Base-by-base conservation (phyloP, 345 rosid species). In the Leavenworthia alabamica region DNA sequence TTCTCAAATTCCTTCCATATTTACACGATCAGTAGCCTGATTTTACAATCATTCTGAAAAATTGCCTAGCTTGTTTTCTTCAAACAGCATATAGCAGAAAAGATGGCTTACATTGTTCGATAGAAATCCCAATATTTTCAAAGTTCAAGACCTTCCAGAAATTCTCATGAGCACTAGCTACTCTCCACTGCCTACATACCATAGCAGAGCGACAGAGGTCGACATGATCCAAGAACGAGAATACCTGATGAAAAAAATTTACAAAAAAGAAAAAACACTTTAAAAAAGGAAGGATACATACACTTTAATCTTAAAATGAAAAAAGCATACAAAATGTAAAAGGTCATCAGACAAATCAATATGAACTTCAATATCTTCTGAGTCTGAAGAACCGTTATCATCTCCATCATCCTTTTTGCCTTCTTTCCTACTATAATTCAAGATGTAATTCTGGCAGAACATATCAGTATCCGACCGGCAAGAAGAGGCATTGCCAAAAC, bases 291-390 rank as follows among this genome's bases (percentile, higher is more conserved):
- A 40, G 41, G 46, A 58, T 2, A 22, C 31, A 8, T 49, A 7
- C 3, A 7, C 9, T n/a, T 2, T n/a, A n/a, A 26, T 48, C 23
- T 46, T n/a, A 24, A 24, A 29, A 8, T 9, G 29, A 20, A 35
- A 46, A 72, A 48, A n/a, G 13, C n/a, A 66, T 81, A 90, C 97
- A 97, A 84, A 82, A 66, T 93, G 99, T 73, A 93, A 75, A 22
- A 93, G 71, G 63, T 93, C 99, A 67, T 93, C 96, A 1, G 96
- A 84, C 58, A 93, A 88, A 83, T 93, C 97, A 85, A 93, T 89
- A 53, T 79, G 85, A 56, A 85, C 76, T 73, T 83, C 88, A 6
- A 63, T 63, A 62, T 82, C 86, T 55, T 85, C 94, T 0, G 72
- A 4, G 37, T 75, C 80, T 32, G 81, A 57, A 66, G 75, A 66